These are phyloP conservation scores for Mucor saturninus DNA, from an alignment of 371 early-diverging fungal species.

Conservation along the genomic window DNA sequence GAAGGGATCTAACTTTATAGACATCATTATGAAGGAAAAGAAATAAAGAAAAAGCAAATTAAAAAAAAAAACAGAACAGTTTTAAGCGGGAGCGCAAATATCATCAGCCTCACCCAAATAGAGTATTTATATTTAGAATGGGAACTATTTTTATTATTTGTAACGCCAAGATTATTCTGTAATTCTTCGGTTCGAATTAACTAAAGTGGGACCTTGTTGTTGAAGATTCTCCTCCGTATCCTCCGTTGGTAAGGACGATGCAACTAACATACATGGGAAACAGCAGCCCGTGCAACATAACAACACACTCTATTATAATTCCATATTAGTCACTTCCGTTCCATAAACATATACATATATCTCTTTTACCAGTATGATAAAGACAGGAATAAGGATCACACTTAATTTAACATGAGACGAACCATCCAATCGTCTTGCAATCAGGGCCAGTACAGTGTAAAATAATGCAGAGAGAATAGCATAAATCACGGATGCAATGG, in stretches of 20 bases:
- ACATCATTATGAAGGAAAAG: conserved; percentile 1
- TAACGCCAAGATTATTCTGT: conserved; percentile 13
- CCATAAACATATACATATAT: neutral
- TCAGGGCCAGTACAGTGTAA: conserved; percentile 76
- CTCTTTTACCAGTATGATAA: conserved; percentile 62
- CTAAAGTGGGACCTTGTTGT: conserved; percentile 1
- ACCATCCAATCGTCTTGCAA: conserved; percentile 68
- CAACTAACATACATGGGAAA: conserved; percentile 63
- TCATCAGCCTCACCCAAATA: conserved; percentile 2
- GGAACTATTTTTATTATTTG: no score
- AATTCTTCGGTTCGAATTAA: conserved; percentile 28
- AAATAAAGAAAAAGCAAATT: neutral
- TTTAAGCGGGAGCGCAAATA: neutral
- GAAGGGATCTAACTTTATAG: conserved; percentile 27
- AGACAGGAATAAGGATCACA: conserved; percentile 81
- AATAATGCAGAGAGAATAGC: conserved; percentile 56
- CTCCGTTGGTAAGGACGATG: conserved; percentile 36
- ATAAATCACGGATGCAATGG: conserved; percentile 55
- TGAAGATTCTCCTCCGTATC: conserved; percentile 28
- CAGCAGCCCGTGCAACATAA: conserved; percentile 79
- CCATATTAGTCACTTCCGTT: neutral
- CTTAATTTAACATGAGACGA: conserved; percentile 53
- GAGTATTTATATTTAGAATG: neutral
- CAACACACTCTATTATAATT: conserved; percentile 43
- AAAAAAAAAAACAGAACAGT: neutral